Base-by-base conservation (phyloP, 345 rosid genomes). In the Melastoma malabathricum region DNA sequence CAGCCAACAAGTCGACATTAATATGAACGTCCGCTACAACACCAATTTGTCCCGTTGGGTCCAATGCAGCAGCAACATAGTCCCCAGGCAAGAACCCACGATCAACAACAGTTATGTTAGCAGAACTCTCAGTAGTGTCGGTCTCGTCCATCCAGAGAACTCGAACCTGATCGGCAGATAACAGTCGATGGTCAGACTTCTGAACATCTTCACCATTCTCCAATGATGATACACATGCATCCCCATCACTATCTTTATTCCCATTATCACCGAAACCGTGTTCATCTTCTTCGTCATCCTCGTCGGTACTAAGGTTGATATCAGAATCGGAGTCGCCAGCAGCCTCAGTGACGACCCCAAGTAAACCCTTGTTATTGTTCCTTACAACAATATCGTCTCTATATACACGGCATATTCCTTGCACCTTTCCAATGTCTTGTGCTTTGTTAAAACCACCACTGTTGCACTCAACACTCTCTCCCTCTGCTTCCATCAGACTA, bases 241-340 rank as follows among this genome's bases (percentile, higher is more conserved):
- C 59, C 44, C 58, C 71, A 34, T 59, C 70, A 56, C 59, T 31
- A 1, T 60, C 65, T 2, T 45, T 66, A 1, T 65, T 74, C 0
- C 69, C 70, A 5, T 65, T 62, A 10, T 59, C 19, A 50, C 52
- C 39, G 22, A 44, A 49, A 13, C 20, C 50, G 6, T 18, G 64
- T 0, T 77, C 73, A 0, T 62, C 78, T 0, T 74, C 78, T 0
- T 79, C 73, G 0, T 62, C 78, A 1, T 74, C 78, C 1, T 73
- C 86, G 5, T 83, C 94, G 60, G 77, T 94, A 41, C 74, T 76
- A 17, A 68, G 59, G 46, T 77, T 83, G 43, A 70, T 70, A 43
- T 93, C 94, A n/a, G 99, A 83, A 72, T 93, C 97, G 0, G 86
- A 83, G 64, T 83, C 97, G 61, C 89, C 92, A 17, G 90, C 86